Evolutionary conservation across 768 basidiomycete species (phyloP).

Genomic region (Leucosporidium creatinivorum): DNA sequence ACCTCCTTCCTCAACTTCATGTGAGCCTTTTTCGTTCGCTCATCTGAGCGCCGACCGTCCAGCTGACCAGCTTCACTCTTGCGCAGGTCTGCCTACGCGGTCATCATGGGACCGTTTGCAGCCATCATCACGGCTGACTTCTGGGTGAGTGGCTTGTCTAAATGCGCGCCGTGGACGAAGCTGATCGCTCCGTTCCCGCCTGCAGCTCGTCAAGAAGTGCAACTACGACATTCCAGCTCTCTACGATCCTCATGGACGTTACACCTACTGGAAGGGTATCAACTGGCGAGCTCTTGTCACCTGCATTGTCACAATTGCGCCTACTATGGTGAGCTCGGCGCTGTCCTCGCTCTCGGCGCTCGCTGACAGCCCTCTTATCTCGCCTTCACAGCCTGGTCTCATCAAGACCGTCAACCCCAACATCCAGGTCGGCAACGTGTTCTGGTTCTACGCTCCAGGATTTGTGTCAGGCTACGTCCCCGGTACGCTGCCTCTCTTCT

Average conservation of each 20-base stretch:
- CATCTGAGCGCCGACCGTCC: neutral
- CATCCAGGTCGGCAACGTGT: conserved; percentile 51
- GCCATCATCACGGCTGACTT: conserved; percentile 45
- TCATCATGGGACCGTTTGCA: conserved; percentile 67
- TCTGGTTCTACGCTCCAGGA: conserved; percentile 24
- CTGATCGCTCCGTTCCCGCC: too few species aligned
- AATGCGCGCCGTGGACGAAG: too few species aligned
- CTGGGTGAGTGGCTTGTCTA: conserved; percentile 37
- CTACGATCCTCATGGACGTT: conserved; percentile 63
- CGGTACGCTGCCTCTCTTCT: too few species aligned
- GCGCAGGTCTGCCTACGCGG: conserved; percentile 67
- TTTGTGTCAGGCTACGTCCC: conserved; percentile 1
- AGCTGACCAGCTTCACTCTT: neutral
- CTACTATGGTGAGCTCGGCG: neutral
- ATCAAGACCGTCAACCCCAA: conserved; percentile 63
- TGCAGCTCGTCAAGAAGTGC: conserved; percentile 59
- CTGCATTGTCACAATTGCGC: neutral
- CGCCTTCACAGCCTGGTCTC: conserved; percentile 47
- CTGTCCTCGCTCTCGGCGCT: too few species aligned
- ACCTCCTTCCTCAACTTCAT: too few species aligned
- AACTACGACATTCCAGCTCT: conserved; percentile 53
- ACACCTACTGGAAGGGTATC: neutral
- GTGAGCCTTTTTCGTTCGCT: too few species aligned
- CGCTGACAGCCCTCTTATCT: too few species aligned
- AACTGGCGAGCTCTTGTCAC: conserved; percentile 1